Percentiles rank a stretch among this genome's conserved stretches.
phyloP scores from a whole-genome alignment of 805 yeast species.

The Monosporozyma servazzii region DNA sequence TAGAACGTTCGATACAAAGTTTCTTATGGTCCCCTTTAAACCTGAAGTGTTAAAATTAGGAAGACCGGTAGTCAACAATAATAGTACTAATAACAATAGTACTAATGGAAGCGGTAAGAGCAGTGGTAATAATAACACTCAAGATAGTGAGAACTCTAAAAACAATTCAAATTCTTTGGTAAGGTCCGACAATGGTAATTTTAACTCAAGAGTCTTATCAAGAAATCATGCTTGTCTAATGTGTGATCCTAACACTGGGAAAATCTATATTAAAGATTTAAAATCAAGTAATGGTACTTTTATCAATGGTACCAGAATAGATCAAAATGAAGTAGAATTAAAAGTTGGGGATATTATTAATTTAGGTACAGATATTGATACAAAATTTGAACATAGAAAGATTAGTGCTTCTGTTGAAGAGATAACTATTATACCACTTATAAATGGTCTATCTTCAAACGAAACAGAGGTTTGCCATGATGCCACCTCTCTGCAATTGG shows the following conservation, averaged over 20 bases:
- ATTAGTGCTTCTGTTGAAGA: constrained; percentile 78
- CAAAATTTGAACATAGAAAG: constrained; percentile 64
- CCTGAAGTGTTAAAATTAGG: constrained; percentile 87
- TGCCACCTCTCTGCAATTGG: background rate
- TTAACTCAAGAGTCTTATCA: constrained; percentile 86
- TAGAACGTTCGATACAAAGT: constrained; percentile 73
- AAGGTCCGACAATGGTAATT: constrained; percentile 73
- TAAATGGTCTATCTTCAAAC: constrained; percentile 5
- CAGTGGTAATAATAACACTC: constrained; percentile 3
- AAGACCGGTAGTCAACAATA: constrained; percentile 54
- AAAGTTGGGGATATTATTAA: constrained; percentile 82
- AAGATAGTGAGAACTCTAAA: constrained; percentile 21
- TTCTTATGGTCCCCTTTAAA: constrained; percentile 63
- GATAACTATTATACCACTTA: constrained; percentile 42
- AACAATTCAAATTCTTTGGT: constrained; percentile 32
- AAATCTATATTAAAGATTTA: constrained; percentile 71
- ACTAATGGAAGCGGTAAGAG: constrained; percentile 7
- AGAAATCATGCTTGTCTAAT: constrained; percentile 90
- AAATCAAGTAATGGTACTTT: constrained; percentile 94
- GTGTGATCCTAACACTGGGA: constrained; percentile 55
- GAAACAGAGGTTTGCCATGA: background rate
- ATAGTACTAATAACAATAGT: constrained; percentile 3
- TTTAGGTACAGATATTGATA: constrained; percentile 78
- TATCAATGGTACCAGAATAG: constrained; percentile 65
- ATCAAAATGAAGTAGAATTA: constrained; percentile 47